Evolutionary conservation across 2,329 filamentous ascomycete genomes (phyloP).

Genomic region (Clarireedia monteithiana): DNA sequence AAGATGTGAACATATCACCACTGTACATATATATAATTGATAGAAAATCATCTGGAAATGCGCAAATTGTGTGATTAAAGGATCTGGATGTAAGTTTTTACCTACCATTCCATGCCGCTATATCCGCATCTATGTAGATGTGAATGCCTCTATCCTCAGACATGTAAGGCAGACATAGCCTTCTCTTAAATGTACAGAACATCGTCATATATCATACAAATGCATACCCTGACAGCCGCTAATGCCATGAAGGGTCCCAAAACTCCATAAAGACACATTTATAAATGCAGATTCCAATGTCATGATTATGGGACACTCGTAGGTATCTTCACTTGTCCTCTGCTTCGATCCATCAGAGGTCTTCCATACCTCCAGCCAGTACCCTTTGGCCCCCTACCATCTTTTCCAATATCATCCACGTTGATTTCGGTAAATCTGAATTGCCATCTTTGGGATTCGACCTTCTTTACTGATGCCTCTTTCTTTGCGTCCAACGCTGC

Average conservation of each 20-base stretch:
- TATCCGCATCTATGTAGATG: too few relatives aligned
- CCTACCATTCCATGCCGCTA: too few relatives aligned
- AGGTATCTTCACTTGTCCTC: constrained; percentile 60
- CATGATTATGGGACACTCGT: constrained; percentile 39
- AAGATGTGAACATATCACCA: too few relatives aligned
- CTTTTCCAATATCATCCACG: constrained; percentile 46
- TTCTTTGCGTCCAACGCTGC: constrained; percentile 30
- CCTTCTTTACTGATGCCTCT: constrained; percentile 35
- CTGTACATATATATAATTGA: too few relatives aligned
- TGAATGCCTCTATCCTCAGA: too few relatives aligned
- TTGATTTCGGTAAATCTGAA: constrained; percentile 55
- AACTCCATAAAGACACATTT: constrained; percentile 7
- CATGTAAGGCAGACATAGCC: too few relatives aligned
- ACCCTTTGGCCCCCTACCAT: constrained; percentile 43
- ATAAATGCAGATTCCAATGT: constrained; percentile 3
- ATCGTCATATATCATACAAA: not conserved
- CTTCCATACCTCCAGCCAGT: constrained; percentile 58
- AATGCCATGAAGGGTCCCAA: constrained; percentile 3
- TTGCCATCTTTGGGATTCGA: constrained; percentile 45
- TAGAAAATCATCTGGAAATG: too few relatives aligned
- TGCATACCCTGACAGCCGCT: constrained; percentile 1
- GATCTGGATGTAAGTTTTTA: too few relatives aligned
- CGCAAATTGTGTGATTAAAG: too few relatives aligned
- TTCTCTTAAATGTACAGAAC: not conserved
- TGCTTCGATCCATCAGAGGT: constrained; percentile 54